phyloP scores from a whole-genome alignment of 345 rosid species.

The Camelina laxa region DNA sequence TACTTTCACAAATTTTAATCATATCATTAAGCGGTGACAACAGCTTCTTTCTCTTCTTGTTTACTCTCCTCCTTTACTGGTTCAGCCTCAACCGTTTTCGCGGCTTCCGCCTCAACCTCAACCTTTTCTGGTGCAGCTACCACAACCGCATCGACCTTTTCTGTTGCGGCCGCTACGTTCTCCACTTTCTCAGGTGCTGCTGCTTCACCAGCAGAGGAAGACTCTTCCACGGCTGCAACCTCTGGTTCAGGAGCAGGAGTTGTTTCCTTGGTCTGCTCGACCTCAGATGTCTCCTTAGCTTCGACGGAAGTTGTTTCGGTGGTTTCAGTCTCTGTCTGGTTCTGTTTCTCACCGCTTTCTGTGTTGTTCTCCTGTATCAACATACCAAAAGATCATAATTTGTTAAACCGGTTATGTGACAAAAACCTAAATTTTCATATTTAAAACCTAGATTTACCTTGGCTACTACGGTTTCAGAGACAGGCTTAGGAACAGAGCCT shows the following conservation, averaged over 20 bases:
- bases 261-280: conserved; percentile 37
- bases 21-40: conserved; percentile 38
- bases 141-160: conserved; percentile 23
- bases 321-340: conserved; percentile 33
- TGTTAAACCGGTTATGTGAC: background rate
- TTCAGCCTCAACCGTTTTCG: conserved; percentile 6
- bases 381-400: conserved; percentile 2
- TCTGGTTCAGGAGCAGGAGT: conserved; percentile 28
- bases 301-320: conserved; percentile 36
- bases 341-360: conserved; percentile 41
- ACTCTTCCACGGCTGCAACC: conserved; percentile 36
- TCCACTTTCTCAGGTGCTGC: conserved; percentile 27
- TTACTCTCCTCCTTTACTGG: conserved; percentile 35
- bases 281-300: conserved; percentile 34
- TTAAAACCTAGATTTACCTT: conserved; percentile 5
- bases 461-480: conserved; percentile 42
- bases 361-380: conserved; percentile 37
- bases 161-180: conserved; percentile 14
- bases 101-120: background rate
- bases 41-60: conserved; percentile 32
- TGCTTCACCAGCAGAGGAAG: conserved; percentile 31
- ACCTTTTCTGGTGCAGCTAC: conserved; percentile 23
- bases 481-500: conserved; percentile 39
- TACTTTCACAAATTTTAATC: conserved; percentile 25
- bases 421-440: background rate